A percentile compares a stretch with the other conserved stretches of the same genome.
Evolutionary conservation across 2,329 filamentous ascomycete species (phyloP).

Genomic region (Fusarium musae): DNA sequence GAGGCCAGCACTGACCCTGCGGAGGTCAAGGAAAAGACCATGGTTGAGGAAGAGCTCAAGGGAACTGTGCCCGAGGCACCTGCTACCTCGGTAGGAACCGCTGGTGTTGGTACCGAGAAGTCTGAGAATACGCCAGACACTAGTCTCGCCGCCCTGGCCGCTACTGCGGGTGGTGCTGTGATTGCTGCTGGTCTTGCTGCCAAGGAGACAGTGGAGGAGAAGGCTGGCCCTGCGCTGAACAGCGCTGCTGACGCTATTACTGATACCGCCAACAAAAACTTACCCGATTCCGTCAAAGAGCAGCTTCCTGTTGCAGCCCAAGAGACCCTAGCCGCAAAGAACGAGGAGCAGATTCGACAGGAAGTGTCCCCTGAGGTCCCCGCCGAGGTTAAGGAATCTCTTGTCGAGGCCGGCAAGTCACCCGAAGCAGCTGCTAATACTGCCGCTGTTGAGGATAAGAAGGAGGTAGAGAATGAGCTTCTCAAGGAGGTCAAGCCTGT

Average conservation of each 20-base stretch:
- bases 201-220: constrained; percentile 52
- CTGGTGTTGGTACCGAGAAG: constrained; percentile 64
- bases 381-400: constrained; percentile 66
- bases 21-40: constrained; percentile 77
- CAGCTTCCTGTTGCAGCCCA: constrained; percentile 62
- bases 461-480: constrained; percentile 77
- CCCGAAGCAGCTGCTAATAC: constrained; percentile 79
- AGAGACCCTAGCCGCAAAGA: constrained; percentile 57
- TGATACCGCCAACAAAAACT: constrained; percentile 57
- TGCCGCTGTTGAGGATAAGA: constrained; percentile 79
- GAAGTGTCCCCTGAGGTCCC: constrained; percentile 64
- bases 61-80: constrained; percentile 71
- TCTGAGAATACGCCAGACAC: constrained; percentile 56
- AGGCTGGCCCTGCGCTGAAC: constrained; percentile 52
- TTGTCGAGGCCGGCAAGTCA: constrained; percentile 65
- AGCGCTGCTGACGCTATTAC: constrained; percentile 51
- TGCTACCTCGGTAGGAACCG: constrained; percentile 66
- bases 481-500: constrained; percentile 68
- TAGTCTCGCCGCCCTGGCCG: constrained; percentile 54
- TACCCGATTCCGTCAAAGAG: constrained; percentile 66
- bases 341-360: constrained; percentile 56
- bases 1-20: constrained; percentile 74
- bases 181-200: constrained; percentile 47
- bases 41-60: constrained; percentile 77
- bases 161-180: constrained; percentile 48